Conservation (phyloP, 116 monocot genomes). For the Zostera marina region DNA sequence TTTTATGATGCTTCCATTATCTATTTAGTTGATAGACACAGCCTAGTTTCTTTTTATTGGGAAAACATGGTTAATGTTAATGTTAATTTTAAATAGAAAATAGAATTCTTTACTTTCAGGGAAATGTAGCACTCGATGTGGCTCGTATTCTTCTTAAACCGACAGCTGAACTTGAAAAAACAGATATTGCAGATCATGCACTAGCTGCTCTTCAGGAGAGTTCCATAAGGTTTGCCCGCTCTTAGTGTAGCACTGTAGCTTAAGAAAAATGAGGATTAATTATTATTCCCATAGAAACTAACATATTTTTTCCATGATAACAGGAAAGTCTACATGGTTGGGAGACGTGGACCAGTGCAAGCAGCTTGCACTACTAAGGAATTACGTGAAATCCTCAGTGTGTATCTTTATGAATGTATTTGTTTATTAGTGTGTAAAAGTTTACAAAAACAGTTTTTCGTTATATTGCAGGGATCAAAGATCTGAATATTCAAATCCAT, state of each 20-base stretch:
- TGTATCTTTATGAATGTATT: not conserved
- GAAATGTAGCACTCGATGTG: constrained; percentile 97
- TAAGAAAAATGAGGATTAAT: not conserved
- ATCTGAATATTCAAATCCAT: constrained; percentile 46
- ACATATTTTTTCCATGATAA: not conserved
- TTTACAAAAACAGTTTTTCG: not conserved
- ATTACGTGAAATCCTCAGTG: constrained; percentile 91
- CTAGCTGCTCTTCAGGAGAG: constrained; percentile 53
- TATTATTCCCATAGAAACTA: not conserved
- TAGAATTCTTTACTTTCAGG: constrained; percentile 27
- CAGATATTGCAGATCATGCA: constrained; percentile 86
- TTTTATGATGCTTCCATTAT: too few species aligned
- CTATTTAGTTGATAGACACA: too few species aligned
- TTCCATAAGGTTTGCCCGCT: constrained; percentile 52
- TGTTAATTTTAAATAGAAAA: not conserved
- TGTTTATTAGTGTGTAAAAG: not conserved
- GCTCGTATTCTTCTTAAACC: constrained; percentile 87
- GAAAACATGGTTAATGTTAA: not conserved
- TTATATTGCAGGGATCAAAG: constrained; percentile 50
- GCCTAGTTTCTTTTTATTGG: not conserved
- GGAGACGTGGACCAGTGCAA: constrained; percentile 92
- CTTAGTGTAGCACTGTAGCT: not conserved
- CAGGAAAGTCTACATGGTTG: constrained; percentile 84
- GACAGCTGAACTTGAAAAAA: constrained; percentile 43
- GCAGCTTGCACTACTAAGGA: constrained; percentile 98